Evolutionary conservation across 306 rosid species (phyloP), one percentile per base, ranked within the genome.

Genomic region (Gynostemma pentaphyllum): DNA sequence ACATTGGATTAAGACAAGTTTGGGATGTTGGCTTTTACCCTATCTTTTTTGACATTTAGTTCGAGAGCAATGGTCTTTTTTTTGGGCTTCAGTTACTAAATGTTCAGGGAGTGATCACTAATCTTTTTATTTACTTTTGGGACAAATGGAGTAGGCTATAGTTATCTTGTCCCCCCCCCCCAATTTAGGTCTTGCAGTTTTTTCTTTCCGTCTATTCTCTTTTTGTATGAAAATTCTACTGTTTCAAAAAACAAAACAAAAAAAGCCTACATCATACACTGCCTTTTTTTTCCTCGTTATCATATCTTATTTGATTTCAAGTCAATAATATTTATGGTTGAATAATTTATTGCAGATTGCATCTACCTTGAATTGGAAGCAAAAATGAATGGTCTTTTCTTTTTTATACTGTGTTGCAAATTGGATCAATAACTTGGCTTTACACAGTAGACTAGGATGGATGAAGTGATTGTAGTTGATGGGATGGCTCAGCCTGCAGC

Each of bases 401-500:
- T 42, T 45, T 53, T 34, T 59, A 51, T 66, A 71, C 53, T 68
- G 65, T 48, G 72, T 22, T 19, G 19, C 46, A 21, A 46, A 22
- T 19, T 76, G 62, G 70, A 51, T 55, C 23, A 41, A 59, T 77
- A 68, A 56, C 51, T 41, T 56, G 61, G 65, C 55, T 13, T 51
- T 57, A 45, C 56, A 64, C 53, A 15, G 72, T 63, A 54, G 56
- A 68, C 71, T 79, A 34, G 70, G 46, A 85, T 90, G 97, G 97
- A 90, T 78, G 84, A 84, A 65, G 87, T 84, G 70, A 76, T 82
- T 46, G 81, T 70, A 66, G 77, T 80, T 59, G 83, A 80, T 62
- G 89, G 81, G 44, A 70, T 73, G 76, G 80, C 70, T 50, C 87
- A 72, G 56, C 83, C 69, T 52, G 73, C 78, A 42, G 69, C 54